These are phyloP conservation scores for Plasmodium gallinaceum DNA, from an alignment of 169 alveolate species.

Conservation along the genomic window DNA sequence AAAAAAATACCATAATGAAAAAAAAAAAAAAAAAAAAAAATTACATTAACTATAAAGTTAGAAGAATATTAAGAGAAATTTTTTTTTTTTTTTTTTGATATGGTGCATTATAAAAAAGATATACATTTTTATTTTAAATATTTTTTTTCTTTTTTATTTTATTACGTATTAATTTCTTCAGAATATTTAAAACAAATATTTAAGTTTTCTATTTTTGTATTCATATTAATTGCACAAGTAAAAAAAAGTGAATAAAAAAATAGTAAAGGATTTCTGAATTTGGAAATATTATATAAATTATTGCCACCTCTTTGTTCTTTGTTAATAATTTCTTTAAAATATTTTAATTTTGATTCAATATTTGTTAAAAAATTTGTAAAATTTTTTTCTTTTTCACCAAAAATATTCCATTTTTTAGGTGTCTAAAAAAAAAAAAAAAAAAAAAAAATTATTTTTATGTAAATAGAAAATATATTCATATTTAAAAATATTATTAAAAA, in stretches of 20 bases:
- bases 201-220: constrained; percentile 5
- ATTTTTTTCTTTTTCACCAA: constrained; percentile 36
- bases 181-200: constrained; percentile 27
- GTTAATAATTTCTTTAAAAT: constrained; percentile 23
- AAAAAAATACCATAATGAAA: background rate
- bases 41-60: too few species aligned
- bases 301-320: constrained; percentile 55
- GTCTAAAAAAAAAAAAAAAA: constrained; percentile 19
- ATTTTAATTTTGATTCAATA: constrained; percentile 14
- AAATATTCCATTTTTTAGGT: constrained; percentile 43
- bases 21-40: too few species aligned
- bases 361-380: constrained; percentile 21
- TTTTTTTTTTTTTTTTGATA: too few species aligned
- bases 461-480: background rate
- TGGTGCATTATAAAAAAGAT: background rate
- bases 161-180: constrained; percentile 33
- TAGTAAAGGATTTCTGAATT: constrained; percentile 46
- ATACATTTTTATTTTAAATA: background rate
- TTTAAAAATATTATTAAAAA: too few species aligned
- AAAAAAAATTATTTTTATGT: background rate
- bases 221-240: constrained; percentile 53
- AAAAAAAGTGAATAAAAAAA: constrained; percentile 51
- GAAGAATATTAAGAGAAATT: too few species aligned
- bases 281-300: constrained; percentile 33
- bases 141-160: background rate